Conservation (phyloP, 1,284 basidiomycete species). For the Baeospora myosura region DNA sequence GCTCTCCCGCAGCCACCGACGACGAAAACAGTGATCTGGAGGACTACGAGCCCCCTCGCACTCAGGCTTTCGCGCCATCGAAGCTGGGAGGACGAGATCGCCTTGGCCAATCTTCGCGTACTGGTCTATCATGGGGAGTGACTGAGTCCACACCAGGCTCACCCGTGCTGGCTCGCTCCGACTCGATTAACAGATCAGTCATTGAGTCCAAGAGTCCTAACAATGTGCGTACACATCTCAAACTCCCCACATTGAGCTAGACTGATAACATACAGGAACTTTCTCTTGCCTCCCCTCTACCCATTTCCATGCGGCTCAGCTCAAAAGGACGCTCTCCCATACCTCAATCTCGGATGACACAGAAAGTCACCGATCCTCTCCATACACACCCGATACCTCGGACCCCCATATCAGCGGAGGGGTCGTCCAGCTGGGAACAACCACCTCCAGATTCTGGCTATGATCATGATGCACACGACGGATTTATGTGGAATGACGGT, state of each 20-base stretch:
- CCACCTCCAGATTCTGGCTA: slow-evolving; percentile 1
- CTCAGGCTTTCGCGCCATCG: slow-evolving; percentile 32
- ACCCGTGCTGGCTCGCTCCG: slow-evolving; percentile 2
- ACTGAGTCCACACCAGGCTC: background rate
- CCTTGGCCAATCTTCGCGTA: slow-evolving; percentile 11
- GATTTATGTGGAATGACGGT: slow-evolving; percentile 19
- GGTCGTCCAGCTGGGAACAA: background rate
- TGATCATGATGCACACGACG: slow-evolving; percentile 6
- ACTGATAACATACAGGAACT: slow-evolving; percentile 23
- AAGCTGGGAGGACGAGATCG: background rate
- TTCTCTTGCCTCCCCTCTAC: slow-evolving; percentile 1
- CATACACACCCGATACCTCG: slow-evolving; percentile 5
- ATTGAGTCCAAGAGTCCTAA: background rate
- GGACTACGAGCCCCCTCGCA: slow-evolving; percentile 21
- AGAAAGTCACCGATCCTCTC: slow-evolving; percentile 6
- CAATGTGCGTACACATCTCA: slow-evolving; percentile 6
- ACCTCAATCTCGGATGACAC: background rate
- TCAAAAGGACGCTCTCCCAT: slow-evolving; percentile 19
- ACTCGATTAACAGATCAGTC: slow-evolving; percentile 5
- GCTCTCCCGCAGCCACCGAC: slow-evolving; percentile 3
- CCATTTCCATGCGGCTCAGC: slow-evolving; percentile 11
- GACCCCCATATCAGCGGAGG: slow-evolving; percentile 5
- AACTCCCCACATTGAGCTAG: slow-evolving; percentile 8
- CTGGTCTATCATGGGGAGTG: too few relatives aligned
- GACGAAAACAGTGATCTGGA: slow-evolving; percentile 13